Evolutionary conservation across 2,329 filamentous ascomycete genomes (phyloP).

Genomic region (Apiospora marii): DNA sequence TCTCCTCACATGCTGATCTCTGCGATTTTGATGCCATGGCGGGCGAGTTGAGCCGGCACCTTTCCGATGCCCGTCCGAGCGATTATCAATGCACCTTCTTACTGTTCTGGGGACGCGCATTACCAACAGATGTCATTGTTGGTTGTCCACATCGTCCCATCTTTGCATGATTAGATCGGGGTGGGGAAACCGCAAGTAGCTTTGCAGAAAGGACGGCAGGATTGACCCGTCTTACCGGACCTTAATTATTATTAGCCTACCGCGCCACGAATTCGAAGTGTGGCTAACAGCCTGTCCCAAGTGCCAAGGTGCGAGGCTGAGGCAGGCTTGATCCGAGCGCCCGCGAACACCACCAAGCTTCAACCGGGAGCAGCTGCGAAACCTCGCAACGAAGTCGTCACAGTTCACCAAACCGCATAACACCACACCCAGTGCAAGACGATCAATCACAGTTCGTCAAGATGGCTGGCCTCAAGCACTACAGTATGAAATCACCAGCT

Average conservation of each 20-base stretch:
- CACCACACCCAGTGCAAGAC: constrained; percentile 26
- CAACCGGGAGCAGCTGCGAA: constrained; percentile 13
- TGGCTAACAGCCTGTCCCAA: background rate
- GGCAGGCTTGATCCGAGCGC: constrained; percentile 12
- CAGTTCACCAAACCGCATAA: constrained; percentile 10
- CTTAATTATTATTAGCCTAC: background rate
- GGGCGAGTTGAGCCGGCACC: background rate
- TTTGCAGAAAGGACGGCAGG: background rate
- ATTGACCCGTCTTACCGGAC: background rate
- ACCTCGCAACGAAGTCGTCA: constrained; percentile 21
- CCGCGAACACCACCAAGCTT: constrained; percentile 12
- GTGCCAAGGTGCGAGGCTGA: background rate
- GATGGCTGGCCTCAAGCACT: constrained; percentile 54
- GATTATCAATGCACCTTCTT: background rate
- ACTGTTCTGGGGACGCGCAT: background rate
- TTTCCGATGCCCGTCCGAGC: background rate
- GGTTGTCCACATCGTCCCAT: background rate
- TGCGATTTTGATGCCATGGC: background rate
- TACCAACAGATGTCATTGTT: background rate
- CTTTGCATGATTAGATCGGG: background rate
- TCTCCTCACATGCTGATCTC: background rate
- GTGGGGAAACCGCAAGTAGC: background rate
- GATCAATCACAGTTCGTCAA: constrained; percentile 37
- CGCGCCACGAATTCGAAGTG: background rate
- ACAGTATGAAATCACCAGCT: constrained; percentile 45